Percentiles rank a stretch among this genome's conserved stretches.
These are phyloP conservation scores for Cyberlindnera mrakii DNA, from an alignment of 805 yeast genomes.

Conservation along the genomic window DNA sequence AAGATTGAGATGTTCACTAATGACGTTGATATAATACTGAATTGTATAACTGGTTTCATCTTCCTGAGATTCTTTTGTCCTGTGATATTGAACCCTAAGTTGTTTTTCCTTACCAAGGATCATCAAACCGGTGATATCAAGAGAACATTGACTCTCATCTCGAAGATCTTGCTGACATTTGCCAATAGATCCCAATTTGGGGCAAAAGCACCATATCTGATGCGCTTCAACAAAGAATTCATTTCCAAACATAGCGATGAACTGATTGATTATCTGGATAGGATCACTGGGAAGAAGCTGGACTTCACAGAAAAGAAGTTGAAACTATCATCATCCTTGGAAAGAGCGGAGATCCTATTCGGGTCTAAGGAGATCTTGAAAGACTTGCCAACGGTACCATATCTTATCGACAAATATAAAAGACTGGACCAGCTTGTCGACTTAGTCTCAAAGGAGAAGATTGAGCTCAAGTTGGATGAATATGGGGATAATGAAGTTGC, in stretches of 20 bases:
- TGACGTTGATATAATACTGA: constrained; percentile 45
- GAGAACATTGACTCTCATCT: constrained; percentile 72
- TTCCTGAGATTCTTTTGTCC: constrained; percentile 87
- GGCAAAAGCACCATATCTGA: constrained; percentile 78
- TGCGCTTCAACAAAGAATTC: constrained; percentile 57
- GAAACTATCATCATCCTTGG: constrained; percentile 49
- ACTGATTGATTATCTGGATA: constrained; percentile 62
- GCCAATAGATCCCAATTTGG: constrained; percentile 74
- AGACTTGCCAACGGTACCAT: constrained; percentile 66
- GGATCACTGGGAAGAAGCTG: constrained; percentile 61
- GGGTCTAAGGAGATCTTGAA: constrained; percentile 44
- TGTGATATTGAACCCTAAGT: constrained; percentile 82
- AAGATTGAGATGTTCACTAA: constrained; percentile 58
- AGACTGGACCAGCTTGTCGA: constrained; percentile 53
- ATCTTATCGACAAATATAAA: constrained; percentile 58
- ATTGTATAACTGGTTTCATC: constrained; percentile 77
- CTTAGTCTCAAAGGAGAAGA: constrained; percentile 28
- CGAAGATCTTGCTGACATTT: constrained; percentile 72
- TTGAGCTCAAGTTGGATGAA: constrained; percentile 16
- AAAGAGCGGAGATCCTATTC: constrained; percentile 48
- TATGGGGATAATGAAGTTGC: constrained; percentile 9
- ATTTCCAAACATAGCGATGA: constrained; percentile 51
- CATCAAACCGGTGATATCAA: constrained; percentile 71
- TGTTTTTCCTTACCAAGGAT: constrained; percentile 63
- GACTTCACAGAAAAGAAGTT: constrained; percentile 57